Evolutionary conservation across 2,329 filamentous ascomycete genomes (phyloP).

Genomic region (Penicillium frequentans): DNA sequence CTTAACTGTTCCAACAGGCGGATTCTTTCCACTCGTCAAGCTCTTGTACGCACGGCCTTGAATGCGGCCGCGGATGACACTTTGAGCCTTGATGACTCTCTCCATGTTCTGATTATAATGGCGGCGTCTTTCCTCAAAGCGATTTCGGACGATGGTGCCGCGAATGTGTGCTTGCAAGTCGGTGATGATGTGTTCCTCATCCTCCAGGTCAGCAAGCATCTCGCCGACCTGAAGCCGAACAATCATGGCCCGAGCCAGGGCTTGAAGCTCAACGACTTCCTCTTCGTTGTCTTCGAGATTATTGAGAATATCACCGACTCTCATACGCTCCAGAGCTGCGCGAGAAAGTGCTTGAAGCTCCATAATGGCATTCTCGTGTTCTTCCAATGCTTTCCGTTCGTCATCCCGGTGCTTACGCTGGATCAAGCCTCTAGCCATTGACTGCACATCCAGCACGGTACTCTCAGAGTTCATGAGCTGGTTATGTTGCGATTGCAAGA

Average conservation of each 20-base stretch:
- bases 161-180: slow-evolving; percentile 74
- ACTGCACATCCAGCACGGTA: slow-evolving; percentile 52
- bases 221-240: slow-evolving; percentile 71
- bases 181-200: slow-evolving; percentile 73
- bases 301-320: slow-evolving; percentile 58
- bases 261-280: slow-evolving; percentile 70
- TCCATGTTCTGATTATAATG: slow-evolving; percentile 98
- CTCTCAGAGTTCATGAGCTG: slow-evolving; percentile 47
- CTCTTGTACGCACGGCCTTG: slow-evolving; percentile 98
- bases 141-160: slow-evolving; percentile 70
- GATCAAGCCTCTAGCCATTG: slow-evolving; percentile 47
- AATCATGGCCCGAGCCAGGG: slow-evolving; percentile 74
- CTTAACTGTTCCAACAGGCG: slow-evolving; percentile 93
- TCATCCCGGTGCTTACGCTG: slow-evolving; percentile 32
- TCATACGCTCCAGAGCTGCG: slow-evolving; percentile 42
- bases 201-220: slow-evolving; percentile 74
- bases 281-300: slow-evolving; percentile 68
- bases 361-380: slow-evolving; percentile 31
- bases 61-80: slow-evolving; percentile 89
- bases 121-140: slow-evolving; percentile 80
- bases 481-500: slow-evolving; percentile 31
- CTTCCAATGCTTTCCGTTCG: slow-evolving; percentile 31
- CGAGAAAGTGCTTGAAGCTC: slow-evolving; percentile 42
- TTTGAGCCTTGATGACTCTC: slow-evolving; percentile 98
- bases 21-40: slow-evolving; percentile 92